Base-by-base conservation (phyloP, 169 alveolate genomes). In the Condylostoma magnum region DNA sequence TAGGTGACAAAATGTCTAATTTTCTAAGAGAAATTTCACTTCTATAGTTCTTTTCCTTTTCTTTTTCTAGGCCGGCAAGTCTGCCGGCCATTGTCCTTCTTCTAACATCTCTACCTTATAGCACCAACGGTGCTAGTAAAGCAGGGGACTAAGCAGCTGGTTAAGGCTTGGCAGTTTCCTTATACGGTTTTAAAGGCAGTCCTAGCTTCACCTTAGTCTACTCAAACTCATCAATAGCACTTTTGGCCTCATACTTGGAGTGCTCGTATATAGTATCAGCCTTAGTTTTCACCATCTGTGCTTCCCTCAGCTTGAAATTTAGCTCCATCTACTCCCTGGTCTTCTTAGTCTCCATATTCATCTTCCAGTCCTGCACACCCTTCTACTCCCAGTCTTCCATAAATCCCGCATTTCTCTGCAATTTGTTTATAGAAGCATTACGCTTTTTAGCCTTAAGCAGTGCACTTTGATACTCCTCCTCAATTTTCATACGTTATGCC, bases 331-430 rank as follows among this genome's bases (percentile, higher is more conserved):
- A 72, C 60, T 83, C 94, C 66, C 95, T 77, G 69, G 88, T 83
- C 67, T 85, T 89, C 50, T 84, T 90, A 50, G 83, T 58, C 34
- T 72, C 69, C 82, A 84, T 77, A 73, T 92, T 92, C 44, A 83
- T 85, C 80, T 89, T 89, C 97, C 97, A 92, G 56, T 92, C 85
- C 54, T 87, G 92, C 5, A 84, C 82, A 33, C 95, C 97, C 75
- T 89, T 92, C 56, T 85, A 76, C 54, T 83, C 86, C 91, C 93
- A 92, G 72, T 92, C 95, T 53, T 92, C 95, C 89, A 86, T 77
- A 74, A 92, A 92, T 6, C 93, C 97, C 73, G 91, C 91, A 80
- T 87, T 89, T 67, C 97, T 82, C 48, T 89, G 85, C 8, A 89
- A 67, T 56, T 92, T 92, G 67, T 87, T 84, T 12, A 84, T 72